phyloP scores from a whole-genome alignment of 495 filamentous ascomycete genomes.

The Haplographium delicatum region DNA sequence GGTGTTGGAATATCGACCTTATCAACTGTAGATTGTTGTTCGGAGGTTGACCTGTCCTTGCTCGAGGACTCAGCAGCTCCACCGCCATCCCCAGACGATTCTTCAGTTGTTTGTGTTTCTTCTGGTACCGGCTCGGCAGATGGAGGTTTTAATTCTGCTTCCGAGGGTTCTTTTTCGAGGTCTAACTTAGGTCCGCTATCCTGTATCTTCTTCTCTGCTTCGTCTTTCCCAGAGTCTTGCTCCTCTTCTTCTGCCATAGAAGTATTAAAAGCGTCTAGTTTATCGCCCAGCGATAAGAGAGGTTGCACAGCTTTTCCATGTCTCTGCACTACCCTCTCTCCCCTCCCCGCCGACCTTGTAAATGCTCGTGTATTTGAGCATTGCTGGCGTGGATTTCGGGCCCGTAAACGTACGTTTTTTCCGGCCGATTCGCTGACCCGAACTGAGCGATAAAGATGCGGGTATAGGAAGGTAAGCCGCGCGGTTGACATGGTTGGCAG shows the following conservation, averaged over 20 bases:
- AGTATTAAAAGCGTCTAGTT: conserved; percentile 23
- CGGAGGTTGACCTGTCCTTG: conserved; percentile 12
- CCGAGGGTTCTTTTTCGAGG: conserved; percentile 6
- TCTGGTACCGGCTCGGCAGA: conserved; percentile 16
- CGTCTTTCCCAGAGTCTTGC: background rate
- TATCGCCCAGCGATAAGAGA: conserved; percentile 24
- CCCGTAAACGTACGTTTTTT: conserved; percentile 11
- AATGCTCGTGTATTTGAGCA: conserved; percentile 22
- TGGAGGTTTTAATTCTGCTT: no score
- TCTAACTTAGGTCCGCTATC: background rate
- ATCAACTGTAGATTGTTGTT: conserved; percentile 21
- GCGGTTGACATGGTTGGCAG: conserved; percentile 55
- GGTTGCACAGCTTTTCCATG: conserved; percentile 66
- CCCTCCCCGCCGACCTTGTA: conserved; percentile 28
- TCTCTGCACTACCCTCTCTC: conserved; percentile 37
- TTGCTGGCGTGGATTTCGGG: conserved; percentile 5
- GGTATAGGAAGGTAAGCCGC: conserved; percentile 71
- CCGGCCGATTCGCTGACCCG: conserved; percentile 16
- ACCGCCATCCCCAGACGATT: conserved; percentile 18
- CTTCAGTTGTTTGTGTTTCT: conserved; percentile 20
- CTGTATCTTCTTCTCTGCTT: conserved; percentile 5
- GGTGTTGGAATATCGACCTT: conserved; percentile 26
- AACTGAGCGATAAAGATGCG: conserved; percentile 50
- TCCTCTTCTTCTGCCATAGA: conserved; percentile 5
- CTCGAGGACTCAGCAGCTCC: background rate